Conservation (phyloP, 164 flowering plant species). For the Cinnamomum micranthum region DNA sequence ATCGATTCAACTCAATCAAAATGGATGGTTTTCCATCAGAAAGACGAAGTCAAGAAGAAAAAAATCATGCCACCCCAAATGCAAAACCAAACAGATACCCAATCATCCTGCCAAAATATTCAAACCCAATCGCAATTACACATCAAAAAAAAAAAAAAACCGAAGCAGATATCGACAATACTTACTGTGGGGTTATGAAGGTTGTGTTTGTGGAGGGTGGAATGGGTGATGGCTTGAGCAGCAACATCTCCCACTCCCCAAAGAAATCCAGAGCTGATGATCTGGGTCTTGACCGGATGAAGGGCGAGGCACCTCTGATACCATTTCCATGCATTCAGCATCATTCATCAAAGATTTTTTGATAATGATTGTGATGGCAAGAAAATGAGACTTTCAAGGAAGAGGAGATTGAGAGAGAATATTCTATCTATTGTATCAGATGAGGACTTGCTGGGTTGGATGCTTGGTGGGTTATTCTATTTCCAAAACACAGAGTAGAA, state of each 20-base stretch:
- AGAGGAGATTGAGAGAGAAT: neutral
- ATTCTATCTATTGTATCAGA: neutral
- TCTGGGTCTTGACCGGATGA: slow-evolving; percentile 77
- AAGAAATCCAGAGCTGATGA: slow-evolving; percentile 67
- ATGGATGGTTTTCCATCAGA: no score
- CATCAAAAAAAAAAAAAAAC: neutral
- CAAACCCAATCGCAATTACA: neutral
- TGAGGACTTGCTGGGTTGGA: neutral
- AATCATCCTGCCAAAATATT: neutral
- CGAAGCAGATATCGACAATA: neutral
- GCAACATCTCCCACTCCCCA: slow-evolving; percentile 79
- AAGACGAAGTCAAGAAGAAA: no score
- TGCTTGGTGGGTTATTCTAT: neutral
- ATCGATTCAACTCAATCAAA: no score
- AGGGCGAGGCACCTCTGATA: slow-evolving; percentile 55
- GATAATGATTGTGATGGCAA: neutral
- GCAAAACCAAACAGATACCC: neutral
- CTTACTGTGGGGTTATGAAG: slow-evolving; percentile 24
- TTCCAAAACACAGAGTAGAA: neutral
- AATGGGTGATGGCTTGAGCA: slow-evolving; percentile 64
- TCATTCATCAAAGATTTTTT: slow-evolving; percentile 11
- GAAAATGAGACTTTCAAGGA: neutral
- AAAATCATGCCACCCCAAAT: no score
- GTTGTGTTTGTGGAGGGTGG: slow-evolving; percentile 25
- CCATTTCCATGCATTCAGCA: slow-evolving; percentile 68